Evolutionary conservation across 2,329 filamentous ascomycete genomes (phyloP), one percentile per base, ranked within the genome.

Genomic region (Dactylonectria estremocensis): DNA sequence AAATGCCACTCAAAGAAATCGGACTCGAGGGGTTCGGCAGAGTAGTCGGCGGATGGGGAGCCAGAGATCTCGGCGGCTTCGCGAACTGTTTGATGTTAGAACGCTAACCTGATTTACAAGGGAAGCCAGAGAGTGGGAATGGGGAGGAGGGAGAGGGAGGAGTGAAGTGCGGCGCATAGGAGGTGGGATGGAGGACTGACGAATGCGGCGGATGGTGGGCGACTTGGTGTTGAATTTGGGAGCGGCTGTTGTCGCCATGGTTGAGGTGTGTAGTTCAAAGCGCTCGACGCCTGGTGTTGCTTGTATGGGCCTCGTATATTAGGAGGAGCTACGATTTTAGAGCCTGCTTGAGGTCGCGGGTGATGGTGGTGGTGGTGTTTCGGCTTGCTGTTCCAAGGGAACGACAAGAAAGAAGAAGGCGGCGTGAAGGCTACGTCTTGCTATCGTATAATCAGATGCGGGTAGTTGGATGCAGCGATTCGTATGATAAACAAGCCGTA

Each of bases 1-100:
- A 98, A 99, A 85, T 99, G 96, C 96, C 96, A 99, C 83, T 98
- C 95, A 83, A 97, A 97, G 61, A 99, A 91, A 82, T 98, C 95
- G 35, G 90, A 87, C 78, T 98, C 95, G 69, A 95, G 89, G 0
- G 96, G 96, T 4, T 91, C 87, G 46, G 95, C 96, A 74, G 92
- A 90, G 82, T 95, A 97, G 83, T 97, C 94, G 61, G 93, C 86
- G 2, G 94, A 96, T 5, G 95, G 94, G 43, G 92, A 88, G 66
- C 86, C 87, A 68, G 93, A 91, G 63, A 99, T 89, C 80, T 98
- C 96, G 66, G 92, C 88, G 65, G 95, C 95, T 90, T 98, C 96
- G 82, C 94, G 94, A 78, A 98, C 92, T 94, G 73, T 22, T 7
- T 10, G 7, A 9, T 49, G 59, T 63, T 43, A 67, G 45, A 18